Base-by-base conservation (phyloP, 345 rosid species). In the Combretum micranthum region DNA sequence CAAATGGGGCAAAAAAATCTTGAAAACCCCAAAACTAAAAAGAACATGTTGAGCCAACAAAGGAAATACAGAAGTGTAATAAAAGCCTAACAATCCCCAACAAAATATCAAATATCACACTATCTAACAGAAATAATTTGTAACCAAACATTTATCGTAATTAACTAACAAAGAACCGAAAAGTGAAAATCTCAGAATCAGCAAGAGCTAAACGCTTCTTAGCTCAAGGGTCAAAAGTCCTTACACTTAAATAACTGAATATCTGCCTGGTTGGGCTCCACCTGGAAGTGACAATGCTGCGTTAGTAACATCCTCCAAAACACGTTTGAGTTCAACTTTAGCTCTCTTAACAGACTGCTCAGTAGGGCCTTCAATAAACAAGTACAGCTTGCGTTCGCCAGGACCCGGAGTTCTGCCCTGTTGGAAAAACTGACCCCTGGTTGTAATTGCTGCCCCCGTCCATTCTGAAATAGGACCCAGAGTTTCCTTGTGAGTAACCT, bases 401-500 rank as follows among this genome's bases (percentile, higher is more conserved):
- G 93, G 80, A 39, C 83, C 96, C 12, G 83, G 54, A 11, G 59
- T 64, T 55, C 79, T 76, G 57, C 96, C 86, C n/a, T 85, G 78
- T 3, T 84, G 94, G 67, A 81, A 81, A 65, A 23, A 89, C 63
- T 89, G 91, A 48, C 97, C 97, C 65, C 97, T 80, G 11, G 96
- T 89, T 25, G 97, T 93, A 67, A 93, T 89, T 58, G 99, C 96
- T 57, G 97, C 97, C 60, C 94, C 96, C 20, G 88, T 87, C 91
- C 94, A 93, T 20, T 89, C 97, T 9, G 91, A 86, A 68, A 85
- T 86, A n/a, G 97, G 99, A 46, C 97, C 96, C 87, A 83, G 68
- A 5, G 99, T 89, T 73, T 93, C 99, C 80, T 93, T 93, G 79
- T 93, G 97, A 15, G 97, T 93, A 62, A 93, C 91, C 78, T 89